Evolutionary conservation across 495 filamentous ascomycete genomes (phyloP).

Genomic region (Penicillium taxi): DNA sequence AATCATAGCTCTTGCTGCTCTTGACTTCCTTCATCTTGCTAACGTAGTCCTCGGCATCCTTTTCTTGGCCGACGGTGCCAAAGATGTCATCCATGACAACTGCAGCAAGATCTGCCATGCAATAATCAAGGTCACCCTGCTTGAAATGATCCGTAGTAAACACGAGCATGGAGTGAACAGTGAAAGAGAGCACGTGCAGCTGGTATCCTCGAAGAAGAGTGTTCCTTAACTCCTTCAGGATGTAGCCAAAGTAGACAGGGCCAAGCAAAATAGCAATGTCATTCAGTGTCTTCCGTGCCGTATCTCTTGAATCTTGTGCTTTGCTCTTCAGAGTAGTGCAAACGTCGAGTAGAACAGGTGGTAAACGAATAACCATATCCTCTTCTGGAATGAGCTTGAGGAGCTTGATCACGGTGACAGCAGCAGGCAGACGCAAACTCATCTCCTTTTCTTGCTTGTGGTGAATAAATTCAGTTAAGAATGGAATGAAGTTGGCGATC

Average conservation of each 20-base stretch:
- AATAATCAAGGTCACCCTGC: slow-evolving; percentile 85
- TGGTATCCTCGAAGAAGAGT: slow-evolving; percentile 81
- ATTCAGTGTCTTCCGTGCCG: slow-evolving; percentile 78
- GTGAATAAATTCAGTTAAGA: slow-evolving; percentile 71
- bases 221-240: slow-evolving; percentile 82
- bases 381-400: slow-evolving; percentile 67
- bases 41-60: slow-evolving; percentile 91
- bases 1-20: slow-evolving; percentile 93
- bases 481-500: slow-evolving; percentile 63
- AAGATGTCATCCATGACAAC: slow-evolving; percentile 98
- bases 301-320: slow-evolving; percentile 79
- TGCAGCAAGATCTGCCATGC: slow-evolving; percentile 62
- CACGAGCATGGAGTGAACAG: slow-evolving; percentile 85
- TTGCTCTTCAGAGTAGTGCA: slow-evolving; percentile 86
- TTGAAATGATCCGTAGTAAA: slow-evolving; percentile 61
- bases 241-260: slow-evolving; percentile 74
- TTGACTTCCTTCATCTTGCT: slow-evolving; percentile 97
- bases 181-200: slow-evolving; percentile 90
- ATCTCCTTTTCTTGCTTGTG: slow-evolving; percentile 90
- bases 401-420: slow-evolving; percentile 78
- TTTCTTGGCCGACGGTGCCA: slow-evolving; percentile 89
- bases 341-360: slow-evolving; percentile 79
- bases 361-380: slow-evolving; percentile 62
- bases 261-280: slow-evolving; percentile 75
- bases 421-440: slow-evolving; percentile 80